Evolutionary conservation across 106 monocot species (phyloP), one percentile per base, ranked within the genome.

Genomic region (Allium sativum): DNA sequence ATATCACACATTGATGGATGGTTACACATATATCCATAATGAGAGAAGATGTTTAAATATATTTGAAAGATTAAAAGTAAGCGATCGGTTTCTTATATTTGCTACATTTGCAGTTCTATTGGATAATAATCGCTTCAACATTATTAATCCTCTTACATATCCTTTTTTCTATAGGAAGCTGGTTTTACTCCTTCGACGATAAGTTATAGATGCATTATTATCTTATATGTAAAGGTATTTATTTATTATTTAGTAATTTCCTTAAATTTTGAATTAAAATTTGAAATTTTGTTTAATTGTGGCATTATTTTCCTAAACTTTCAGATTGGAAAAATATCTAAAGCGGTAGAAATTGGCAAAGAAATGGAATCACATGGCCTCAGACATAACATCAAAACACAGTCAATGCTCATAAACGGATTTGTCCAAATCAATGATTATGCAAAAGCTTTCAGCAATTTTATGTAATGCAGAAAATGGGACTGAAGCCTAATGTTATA

Each of bases 1-100:
- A 74, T 98, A 92, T 71, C 91, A 98, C 65, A 92, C 88, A 66
- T 88, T 98, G 91, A 91, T 98, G 91, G 82, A 88, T 85, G 98
- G 98, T 55, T 98, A 98, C 40, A 98, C 87, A 64, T 82, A 80
- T 78, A 67, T 71, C 61, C 77, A 65, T 47, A 70, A 98, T 66
- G 92, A 98, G 59, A 78, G 85, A 9, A 98, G 88, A 75, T 85
- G 88, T 68, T 74, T 99, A 48, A 65, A 88, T 68, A 88, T 99
- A 11, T 92, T 88, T 81, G 81, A 88, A 79, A 82, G 98, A 54
- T 79, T 99, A 15, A 88, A 99, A 85, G 98, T 88, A 81, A 41
- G 19, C 14, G 21, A n/a, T 12, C 6, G 8, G 15, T 11, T 12
- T 16, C 21, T 47, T 48, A 14, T 62, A 20, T 48, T 19, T 10